phyloP scores from a whole-genome alignment of 352 stramenopile species.

The Globisporangium lucens region DNA sequence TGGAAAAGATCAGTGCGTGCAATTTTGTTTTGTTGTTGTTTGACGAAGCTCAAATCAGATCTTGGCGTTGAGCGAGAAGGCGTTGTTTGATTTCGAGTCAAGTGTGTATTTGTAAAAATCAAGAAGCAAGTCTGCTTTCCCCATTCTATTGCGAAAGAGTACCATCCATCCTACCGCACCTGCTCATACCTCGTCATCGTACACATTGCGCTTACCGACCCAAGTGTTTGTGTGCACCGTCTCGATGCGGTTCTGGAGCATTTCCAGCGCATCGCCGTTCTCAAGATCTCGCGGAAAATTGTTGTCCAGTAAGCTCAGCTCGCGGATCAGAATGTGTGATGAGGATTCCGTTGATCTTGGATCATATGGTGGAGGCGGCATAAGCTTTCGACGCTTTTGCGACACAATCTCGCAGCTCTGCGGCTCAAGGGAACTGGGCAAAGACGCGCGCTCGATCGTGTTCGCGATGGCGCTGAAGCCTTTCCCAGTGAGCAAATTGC shows the following conservation, averaged over 20 bases:
- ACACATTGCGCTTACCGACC: slow-evolving; percentile 64
- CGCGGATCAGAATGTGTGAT: slow-evolving; percentile 26
- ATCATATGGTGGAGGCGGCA: neutral
- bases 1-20: neutral
- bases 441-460: slow-evolving; percentile 23
- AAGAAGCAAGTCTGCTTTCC: neutral
- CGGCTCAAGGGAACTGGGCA: too few relatives aligned
- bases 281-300: slow-evolving; percentile 40
- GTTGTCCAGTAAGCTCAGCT: slow-evolving; percentile 73
- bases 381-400: slow-evolving; percentile 14
- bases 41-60: neutral
- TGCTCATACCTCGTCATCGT: slow-evolving; percentile 75
- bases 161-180: neutral
- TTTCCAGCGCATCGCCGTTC: slow-evolving; percentile 24
- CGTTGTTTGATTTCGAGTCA: neutral
- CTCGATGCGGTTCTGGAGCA: slow-evolving; percentile 32
- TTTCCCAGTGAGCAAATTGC: slow-evolving; percentile 65
- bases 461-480: slow-evolving; percentile 39
- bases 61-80: neutral
- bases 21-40: neutral
- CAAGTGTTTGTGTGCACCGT: slow-evolving; percentile 63
- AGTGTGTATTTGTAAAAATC: slow-evolving; percentile 6
- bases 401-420: neutral
- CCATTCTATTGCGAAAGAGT: neutral
- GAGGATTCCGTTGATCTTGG: neutral